Evolutionary conservation across 176 grass and related monocot species (phyloP), one percentile per base, ranked within the genome.

Genomic region (Musa itinerans): DNA sequence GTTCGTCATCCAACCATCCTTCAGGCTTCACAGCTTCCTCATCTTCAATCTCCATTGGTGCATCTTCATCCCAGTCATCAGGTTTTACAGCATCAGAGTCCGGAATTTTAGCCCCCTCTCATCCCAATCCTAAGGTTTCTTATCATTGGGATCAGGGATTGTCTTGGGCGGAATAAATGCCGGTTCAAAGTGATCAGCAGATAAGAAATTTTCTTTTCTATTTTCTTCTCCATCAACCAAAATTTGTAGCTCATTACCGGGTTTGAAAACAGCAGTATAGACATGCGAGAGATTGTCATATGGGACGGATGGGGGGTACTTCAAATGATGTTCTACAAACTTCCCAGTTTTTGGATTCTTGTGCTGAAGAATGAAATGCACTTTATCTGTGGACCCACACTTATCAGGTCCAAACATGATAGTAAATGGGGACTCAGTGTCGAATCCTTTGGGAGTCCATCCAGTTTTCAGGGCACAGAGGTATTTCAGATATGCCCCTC

Each of bases 341-440:
- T 98, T 83, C 16, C 86, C 90, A 66, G 88, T 91, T 78, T 98
- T 87, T 0, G 90, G 90, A 63, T 89, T 98, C 82, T 91, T 89
- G 76, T 98, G 94, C 71, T 91, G 86, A 71, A 98, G 73, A 79
- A 98, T 98, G 76, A 98, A 98, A 82, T 98, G 94, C 66, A 98
- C 88, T 80, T 98, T 98, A 83, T 98, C 93, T 3, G 94, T 98
- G 34, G 94, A 98, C 48, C 94, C 90, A 76, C 94, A 98, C 53
- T 98, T 98, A 84, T 98, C 94, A 66, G 94, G 94, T 76, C 94
- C 94, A 85, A 98, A 98, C 94, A 98, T 98, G 24, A 98, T 91
- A 19, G 84, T 76, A 80, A 93, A 98, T 62, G 94, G 94, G 43
- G 88, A 86, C 22, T 93, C 90, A 78, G 91, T 98, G 51, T 93